Evolutionary conservation across 768 basidiomycete species (phyloP), one percentile per base, ranked within the genome.

Genomic region (Mycena amicta): DNA sequence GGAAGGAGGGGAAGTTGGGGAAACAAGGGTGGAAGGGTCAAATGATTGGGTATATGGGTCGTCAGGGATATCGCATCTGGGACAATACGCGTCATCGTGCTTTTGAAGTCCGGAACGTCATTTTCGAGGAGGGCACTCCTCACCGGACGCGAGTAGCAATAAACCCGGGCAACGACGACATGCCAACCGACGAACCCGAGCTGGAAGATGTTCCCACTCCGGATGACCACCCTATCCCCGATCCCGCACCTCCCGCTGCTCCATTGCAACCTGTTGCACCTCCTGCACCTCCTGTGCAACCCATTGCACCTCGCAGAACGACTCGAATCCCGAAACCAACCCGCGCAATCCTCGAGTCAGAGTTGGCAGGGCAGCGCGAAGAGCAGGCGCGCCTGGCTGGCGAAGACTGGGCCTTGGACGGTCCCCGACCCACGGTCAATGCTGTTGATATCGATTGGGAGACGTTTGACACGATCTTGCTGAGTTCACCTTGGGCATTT

Each of bases 1-100:
- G 45, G 3, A 2, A 29, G 1, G 43, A 53, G 2, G 63, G 63
- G 16, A 65, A 61, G 43, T 39, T 65, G 25, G 60, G 63, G 0
- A 1, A 50, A 12, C 63, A 62, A 39, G 37, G 55, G 4, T 65
- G 63, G 63, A 29, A 62, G 27, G 64, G 64, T 3, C 18, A 28
- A 11, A 56, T 65, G 57, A 55, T 64, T 3, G 60, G 64, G 31
- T 64, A 64, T 31, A 59, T 64, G 59, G 63, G 60, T 2, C 49
- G 57, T 0, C 56, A 50, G 5, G 63, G 63, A 12, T 64, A 64
- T 40, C 43, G 56, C 20, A 37, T 61, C 18, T 49, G 50, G 11
- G 57, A 64, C 29, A 46, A 53, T 13, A 16, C 39, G n/a, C 46
- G 57, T 3, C 5, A 3, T 3, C 41, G 50, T 1, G 50, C 61